Evolutionary conservation across 2,329 filamentous ascomycete species (phyloP), one percentile per base, ranked within the genome.

Genomic region (Verticillium alfalfae): DNA sequence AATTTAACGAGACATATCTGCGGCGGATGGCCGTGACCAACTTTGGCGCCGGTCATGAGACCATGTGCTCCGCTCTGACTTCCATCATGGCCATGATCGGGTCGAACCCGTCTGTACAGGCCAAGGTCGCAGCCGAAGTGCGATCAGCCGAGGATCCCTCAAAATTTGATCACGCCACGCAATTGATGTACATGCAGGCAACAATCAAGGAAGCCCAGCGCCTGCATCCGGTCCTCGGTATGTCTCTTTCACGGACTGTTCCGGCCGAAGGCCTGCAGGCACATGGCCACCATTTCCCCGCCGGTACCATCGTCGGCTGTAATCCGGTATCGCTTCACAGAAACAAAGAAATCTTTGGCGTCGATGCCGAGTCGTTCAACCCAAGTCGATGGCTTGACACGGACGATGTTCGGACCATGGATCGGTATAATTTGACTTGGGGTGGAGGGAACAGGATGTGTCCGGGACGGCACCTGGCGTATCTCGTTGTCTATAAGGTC

Each of bases 31-130:
- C 79, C 2, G 73, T 83, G 2, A 84, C 82, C 2, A 84, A 84
- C 64, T 84, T 84, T 65, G 82, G 82, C 12, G 82, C 82, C 1
- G 82, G 82, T 0, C 82, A 84, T 62, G 82, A 84, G 66, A 84
- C 82, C 0, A 76, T 83, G 72, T 80, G 80, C 12, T 81, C 81
- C 1, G 81, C 82, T 0, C 67, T 84, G 7, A 84, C 81, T 0
- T 78, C 82, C 3, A 71, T 76, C 26, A 67, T 85, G 56, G 72
- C 79, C 56, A 77, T 82, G 74, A 72, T 85, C 31, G 80, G 75
- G 1, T 75, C 75, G 0, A 73, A 80, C 36, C 45, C 66, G 0
- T 65, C 68, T 0, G 69, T 75, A 0, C 76, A 78, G 52, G 31
- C 61, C 1, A 69, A 65, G 2, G 71, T 80, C 0, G 62, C 66